A percentile compares a stretch with the other conserved stretches of the same genome.
phyloP scores from a whole-genome alignment of 179 eudicot species.

The Silene noctiflora region DNA sequence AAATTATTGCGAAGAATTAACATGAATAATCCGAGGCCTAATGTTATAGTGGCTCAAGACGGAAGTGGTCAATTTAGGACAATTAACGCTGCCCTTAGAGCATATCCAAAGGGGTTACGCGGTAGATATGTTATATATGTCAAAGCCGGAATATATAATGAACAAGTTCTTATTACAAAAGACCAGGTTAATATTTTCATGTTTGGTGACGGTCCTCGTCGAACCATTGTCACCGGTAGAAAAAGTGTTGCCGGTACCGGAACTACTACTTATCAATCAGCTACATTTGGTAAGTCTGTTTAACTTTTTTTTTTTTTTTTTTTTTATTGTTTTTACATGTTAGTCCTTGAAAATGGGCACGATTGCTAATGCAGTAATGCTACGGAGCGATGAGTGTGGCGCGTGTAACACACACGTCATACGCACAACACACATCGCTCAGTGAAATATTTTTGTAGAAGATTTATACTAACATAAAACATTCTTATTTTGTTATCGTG shows the following conservation, averaged over 20 bases:
- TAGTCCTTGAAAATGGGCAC: too few relatives aligned
- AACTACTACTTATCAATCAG: constrained; percentile 42
- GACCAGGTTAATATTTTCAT: constrained; percentile 47
- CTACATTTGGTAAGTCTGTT: constrained; percentile 46
- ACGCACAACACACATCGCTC: too few relatives aligned
- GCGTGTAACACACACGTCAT: too few relatives aligned
- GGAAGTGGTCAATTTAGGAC: constrained; percentile 65
- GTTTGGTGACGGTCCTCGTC: constrained; percentile 80
- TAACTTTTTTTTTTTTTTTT: not conserved
- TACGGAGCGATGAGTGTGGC: too few relatives aligned
- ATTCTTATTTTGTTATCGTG: not conserved
- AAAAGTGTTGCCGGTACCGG: constrained; percentile 22
- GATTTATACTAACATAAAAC: not conserved
- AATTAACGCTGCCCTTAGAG: constrained; percentile 45
- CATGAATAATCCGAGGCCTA: constrained; percentile 30
- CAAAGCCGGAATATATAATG: constrained; percentile 62
- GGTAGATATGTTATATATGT: constrained; percentile 64
- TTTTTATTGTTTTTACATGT: not conserved
- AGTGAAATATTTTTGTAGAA: not conserved
- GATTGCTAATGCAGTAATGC: too few relatives aligned
- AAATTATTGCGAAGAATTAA: constrained; percentile 32
- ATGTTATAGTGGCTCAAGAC: constrained; percentile 61
- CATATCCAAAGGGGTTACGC: constrained; percentile 46
- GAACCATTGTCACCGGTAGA: constrained; percentile 50
- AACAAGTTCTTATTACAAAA: constrained; percentile 40